Evolutionary conservation across 164 flowering plant genomes (phyloP).

Genomic region (Platanus orientalis): DNA sequence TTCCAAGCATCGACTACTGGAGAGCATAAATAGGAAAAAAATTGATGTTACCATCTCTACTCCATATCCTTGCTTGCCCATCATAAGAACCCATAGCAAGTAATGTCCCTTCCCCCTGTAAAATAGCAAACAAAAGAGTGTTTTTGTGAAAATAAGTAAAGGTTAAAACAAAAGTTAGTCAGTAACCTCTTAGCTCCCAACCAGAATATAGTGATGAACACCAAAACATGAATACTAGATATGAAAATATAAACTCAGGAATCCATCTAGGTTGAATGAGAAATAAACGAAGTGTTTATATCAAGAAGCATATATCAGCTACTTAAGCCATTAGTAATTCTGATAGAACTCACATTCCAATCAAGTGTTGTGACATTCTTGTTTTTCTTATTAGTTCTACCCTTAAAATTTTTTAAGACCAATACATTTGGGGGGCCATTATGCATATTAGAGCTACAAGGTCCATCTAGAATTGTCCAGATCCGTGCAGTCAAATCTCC

Average conservation of each 20-base stretch:
- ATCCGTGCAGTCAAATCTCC: constrained; percentile 98
- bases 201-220: too few species aligned
- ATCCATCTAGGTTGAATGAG: neutral
- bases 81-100: too few species aligned
- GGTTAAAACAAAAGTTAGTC: too few species aligned
- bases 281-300: neutral
- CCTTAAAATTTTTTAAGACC: constrained; percentile 85
- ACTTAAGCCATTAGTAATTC: neutral
- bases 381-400: constrained; percentile 80
- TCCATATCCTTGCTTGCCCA: too few species aligned
- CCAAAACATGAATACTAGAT: too few species aligned
- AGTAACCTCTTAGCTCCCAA: too few species aligned
- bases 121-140: too few species aligned
- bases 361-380: constrained; percentile 97
- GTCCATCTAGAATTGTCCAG: constrained; percentile 75
- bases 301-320: neutral
- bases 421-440: constrained; percentile 51
- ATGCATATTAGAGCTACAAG: constrained; percentile 39
- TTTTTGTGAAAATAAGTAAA: too few species aligned
- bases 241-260: neutral
- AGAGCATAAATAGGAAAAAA: too few species aligned
- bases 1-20: too few species aligned
- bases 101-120: too few species aligned
- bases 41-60: too few species aligned
- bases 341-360: constrained; percentile 85